Evolutionary conservation across 1,284 basidiomycete genomes (phyloP).

Genomic region (Fomitiporia mediterranea): DNA sequence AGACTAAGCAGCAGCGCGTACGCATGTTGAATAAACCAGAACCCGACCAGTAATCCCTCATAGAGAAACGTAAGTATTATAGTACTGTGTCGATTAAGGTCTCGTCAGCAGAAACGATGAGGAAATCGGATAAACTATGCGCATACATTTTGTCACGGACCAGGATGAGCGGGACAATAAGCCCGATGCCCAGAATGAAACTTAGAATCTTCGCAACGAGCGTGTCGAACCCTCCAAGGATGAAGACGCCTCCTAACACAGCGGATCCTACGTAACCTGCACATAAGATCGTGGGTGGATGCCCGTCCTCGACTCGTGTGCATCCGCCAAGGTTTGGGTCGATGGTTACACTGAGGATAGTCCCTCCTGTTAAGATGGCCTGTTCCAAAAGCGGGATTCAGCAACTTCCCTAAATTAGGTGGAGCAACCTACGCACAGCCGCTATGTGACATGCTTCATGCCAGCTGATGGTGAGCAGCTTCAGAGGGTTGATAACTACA

Average conservation of each 20-base stretch:
- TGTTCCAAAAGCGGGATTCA: slow-evolving; percentile 26
- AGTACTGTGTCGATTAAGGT: too few species aligned
- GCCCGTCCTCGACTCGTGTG: slow-evolving; percentile 70
- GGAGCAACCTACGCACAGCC: slow-evolving; percentile 43
- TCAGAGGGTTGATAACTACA: slow-evolving; percentile 71
- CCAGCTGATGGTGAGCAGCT: slow-evolving; percentile 79
- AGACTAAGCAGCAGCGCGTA: slow-evolving; percentile 35
- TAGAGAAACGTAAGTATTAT: slow-evolving; percentile 71
- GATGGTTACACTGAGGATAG: slow-evolving; percentile 70
- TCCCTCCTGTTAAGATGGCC: slow-evolving; percentile 75
- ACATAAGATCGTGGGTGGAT: slow-evolving; percentile 61
- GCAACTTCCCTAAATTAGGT: slow-evolving; percentile 1
- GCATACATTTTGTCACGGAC: slow-evolving; percentile 78
- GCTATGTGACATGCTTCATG: slow-evolving; percentile 81
- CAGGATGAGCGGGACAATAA: slow-evolving; percentile 69
- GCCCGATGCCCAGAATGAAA: slow-evolving; percentile 72
- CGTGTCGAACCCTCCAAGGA: slow-evolving; percentile 74
- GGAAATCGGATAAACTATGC: too few species aligned
- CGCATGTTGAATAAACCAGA: slow-evolving; percentile 84
- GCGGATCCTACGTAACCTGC: slow-evolving; percentile 79
- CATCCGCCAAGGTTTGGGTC: slow-evolving; percentile 78
- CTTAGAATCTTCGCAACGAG: slow-evolving; percentile 78
- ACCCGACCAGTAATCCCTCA: slow-evolving; percentile 72
- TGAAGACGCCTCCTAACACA: slow-evolving; percentile 70
- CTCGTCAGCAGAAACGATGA: too few species aligned